A percentile compares a stretch with the other conserved stretches of the same genome.
phyloP scores from a whole-genome alignment of 1,139 yeast genomes.

The Taphrina sp. region DNA sequence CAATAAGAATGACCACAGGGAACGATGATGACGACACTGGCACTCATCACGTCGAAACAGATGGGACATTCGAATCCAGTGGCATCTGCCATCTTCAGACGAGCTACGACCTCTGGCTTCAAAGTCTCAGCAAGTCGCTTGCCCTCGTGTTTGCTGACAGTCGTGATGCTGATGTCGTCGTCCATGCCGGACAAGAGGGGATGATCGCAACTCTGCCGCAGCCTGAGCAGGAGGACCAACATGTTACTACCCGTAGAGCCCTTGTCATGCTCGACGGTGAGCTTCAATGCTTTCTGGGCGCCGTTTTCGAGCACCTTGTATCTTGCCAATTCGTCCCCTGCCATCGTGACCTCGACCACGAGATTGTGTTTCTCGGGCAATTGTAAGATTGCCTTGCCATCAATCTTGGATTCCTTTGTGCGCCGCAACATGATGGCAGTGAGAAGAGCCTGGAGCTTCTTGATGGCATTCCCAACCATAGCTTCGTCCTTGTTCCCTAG shows the following conservation, averaged over 20 bases:
- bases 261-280: constrained; percentile 47
- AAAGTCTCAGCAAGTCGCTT: constrained; percentile 31
- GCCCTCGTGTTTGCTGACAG: constrained; percentile 1
- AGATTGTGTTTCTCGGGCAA: constrained; percentile 79
- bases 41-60: constrained; percentile 61
- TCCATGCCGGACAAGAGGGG: constrained; percentile 66
- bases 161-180: constrained; percentile 14
- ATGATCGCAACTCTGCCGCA: constrained; percentile 91
- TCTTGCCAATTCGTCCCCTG: constrained; percentile 87
- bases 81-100: constrained; percentile 35
- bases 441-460: constrained; percentile 68
- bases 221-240: constrained; percentile 68
- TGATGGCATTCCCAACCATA: constrained; percentile 48
- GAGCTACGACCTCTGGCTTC: constrained; percentile 36
- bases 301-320: constrained; percentile 82
- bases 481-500: constrained; percentile 47
- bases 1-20: constrained; percentile 67
- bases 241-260: constrained; percentile 17
- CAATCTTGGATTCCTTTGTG: constrained; percentile 57
- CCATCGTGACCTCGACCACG: constrained; percentile 64
- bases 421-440: constrained; percentile 77
- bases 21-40: constrained; percentile 51
- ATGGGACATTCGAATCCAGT: constrained; percentile 59
- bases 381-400: constrained; percentile 56
- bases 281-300: constrained; percentile 71